phyloP scores from a whole-genome alignment of 2,329 filamentous ascomycete species.

The Emergomyces africanus region DNA sequence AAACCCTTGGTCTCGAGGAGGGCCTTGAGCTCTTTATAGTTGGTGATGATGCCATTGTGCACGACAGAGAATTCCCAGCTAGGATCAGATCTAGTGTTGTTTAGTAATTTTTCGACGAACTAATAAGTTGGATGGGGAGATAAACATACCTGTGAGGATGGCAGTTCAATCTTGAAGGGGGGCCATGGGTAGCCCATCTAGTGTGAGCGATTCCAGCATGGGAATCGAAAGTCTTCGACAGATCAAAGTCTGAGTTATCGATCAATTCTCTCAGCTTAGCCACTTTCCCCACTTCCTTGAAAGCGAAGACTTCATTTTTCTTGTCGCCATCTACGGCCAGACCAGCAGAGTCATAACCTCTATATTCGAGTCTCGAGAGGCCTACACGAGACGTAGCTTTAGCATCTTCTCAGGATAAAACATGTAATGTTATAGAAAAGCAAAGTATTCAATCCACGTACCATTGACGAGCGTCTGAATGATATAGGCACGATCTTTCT shows the following conservation, averaged over 20 bases:
- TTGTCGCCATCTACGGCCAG: conserved; percentile 95
- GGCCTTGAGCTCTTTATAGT: conserved; percentile 99
- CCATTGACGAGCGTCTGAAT: conserved; percentile 93
- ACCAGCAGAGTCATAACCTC: conserved; percentile 96
- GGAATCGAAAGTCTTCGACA: conserved; percentile 90
- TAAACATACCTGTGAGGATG: conserved; percentile 80
- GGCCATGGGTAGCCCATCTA: conserved; percentile 95
- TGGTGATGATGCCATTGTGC: conserved; percentile 99
- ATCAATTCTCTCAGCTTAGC: conserved; percentile 92
- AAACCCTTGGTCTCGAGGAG: conserved; percentile 90
- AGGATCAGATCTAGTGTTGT: conserved; percentile 60
- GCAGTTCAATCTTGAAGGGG: conserved; percentile 89
- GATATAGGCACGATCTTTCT: conserved; percentile 96
- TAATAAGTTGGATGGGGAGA: not conserved
- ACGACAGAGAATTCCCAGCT: conserved; percentile 95
- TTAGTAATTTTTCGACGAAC: not conserved
- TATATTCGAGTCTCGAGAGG: conserved; percentile 91
- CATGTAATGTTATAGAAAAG: not conserved
- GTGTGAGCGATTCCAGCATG: conserved; percentile 99
- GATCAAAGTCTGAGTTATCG: conserved; percentile 66
- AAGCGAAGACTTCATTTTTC: conserved; percentile 93
- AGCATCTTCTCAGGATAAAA: conserved; percentile 5
- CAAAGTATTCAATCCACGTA: conserved; percentile 35
- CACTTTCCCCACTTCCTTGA: conserved; percentile 99
- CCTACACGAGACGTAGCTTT: conserved; percentile 39